Percentiles rank a stretch among this genome's conserved stretches.
phyloP scores from a whole-genome alignment of 2,329 filamentous ascomycete genomes.

The Pyrenochaeta sp. region DNA sequence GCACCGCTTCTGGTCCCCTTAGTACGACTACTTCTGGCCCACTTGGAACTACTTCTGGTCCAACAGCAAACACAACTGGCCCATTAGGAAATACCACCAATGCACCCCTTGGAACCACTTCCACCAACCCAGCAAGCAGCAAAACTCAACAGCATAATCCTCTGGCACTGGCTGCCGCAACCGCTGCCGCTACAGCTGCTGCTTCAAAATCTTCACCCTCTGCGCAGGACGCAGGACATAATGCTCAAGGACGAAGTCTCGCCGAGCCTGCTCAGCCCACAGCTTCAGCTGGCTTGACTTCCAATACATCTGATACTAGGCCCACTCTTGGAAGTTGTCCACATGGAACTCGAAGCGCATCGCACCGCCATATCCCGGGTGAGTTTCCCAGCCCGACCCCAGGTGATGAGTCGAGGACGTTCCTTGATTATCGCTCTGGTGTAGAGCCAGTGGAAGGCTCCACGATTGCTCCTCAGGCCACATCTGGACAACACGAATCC shows the following conservation, averaged over 20 bases:
- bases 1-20: too few species aligned
- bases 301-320: not conserved
- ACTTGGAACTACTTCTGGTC: too few species aligned
- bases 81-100: not conserved
- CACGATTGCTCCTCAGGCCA: too few species aligned
- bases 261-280: constrained; percentile 12
- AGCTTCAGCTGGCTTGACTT: not conserved
- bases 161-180: constrained; percentile 25
- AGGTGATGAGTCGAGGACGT: constrained; percentile 35
- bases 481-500: too few species aligned
- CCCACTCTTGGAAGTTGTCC: constrained; percentile 13
- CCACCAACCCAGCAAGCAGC: not conserved
- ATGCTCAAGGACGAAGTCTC: constrained; percentile 24
- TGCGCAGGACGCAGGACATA: constrained; percentile 20
- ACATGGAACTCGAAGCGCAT: constrained; percentile 41
- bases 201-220: constrained; percentile 12
- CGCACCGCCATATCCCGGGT: constrained; percentile 44
- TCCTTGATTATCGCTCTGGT: constrained; percentile 18
- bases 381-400: constrained; percentile 43
- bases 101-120: not conserved
- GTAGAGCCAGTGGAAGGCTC: constrained; percentile 13
- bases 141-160: constrained; percentile 21
- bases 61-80: too few species aligned
- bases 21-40: too few species aligned
- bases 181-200: constrained; percentile 11